phyloP scores from a whole-genome alignment of 2,329 filamentous ascomycete genomes.

The Paramyrothecium sp. region DNA sequence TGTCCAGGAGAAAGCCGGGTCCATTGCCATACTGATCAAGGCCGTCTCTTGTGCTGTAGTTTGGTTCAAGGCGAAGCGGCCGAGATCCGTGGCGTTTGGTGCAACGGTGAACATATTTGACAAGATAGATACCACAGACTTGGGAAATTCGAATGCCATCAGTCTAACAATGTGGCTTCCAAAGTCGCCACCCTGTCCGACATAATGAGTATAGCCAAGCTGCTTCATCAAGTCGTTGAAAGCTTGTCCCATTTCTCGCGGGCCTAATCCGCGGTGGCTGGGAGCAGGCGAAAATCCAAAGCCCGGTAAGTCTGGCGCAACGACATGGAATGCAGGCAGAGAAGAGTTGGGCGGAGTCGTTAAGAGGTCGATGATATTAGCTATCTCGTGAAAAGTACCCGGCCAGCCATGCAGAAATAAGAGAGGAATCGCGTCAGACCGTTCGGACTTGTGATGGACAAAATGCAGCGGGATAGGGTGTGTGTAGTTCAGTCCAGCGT shows the following conservation, averaged over 20 bases:
- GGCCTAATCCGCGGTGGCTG: conserved; percentile 23
- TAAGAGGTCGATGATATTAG: conserved; percentile 30
- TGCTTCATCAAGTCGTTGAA: conserved; percentile 37
- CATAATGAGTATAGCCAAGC: conserved; percentile 34
- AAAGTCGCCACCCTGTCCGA: conserved; percentile 28
- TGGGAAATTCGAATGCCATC: conserved; percentile 2
- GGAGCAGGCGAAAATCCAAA: conserved; percentile 38
- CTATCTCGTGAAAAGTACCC: conserved; percentile 36
- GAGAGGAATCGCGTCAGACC: conserved; percentile 33
- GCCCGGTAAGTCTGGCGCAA: conserved; percentile 42
- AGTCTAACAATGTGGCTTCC: conserved; percentile 16
- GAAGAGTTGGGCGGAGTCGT: conserved; percentile 19
- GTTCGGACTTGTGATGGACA: conserved; percentile 6
- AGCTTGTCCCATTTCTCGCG: conserved; percentile 23
- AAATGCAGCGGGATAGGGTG: conserved; percentile 10
- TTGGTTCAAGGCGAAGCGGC: not conserved
- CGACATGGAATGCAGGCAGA: conserved; percentile 41
- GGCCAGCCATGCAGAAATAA: conserved; percentile 43
- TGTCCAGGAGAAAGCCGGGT: conserved; percentile 48
- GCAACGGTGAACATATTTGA: not conserved
- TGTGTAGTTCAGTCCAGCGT: conserved; percentile 1
- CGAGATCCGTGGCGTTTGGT: not conserved
- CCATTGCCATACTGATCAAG: conserved; percentile 41
- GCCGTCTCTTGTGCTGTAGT: conserved; percentile 29
- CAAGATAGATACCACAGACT: not conserved